Evolutionary conservation across 805 yeast genomes (phyloP).

Genomic region (Wickerhamomyces bisporus): DNA sequence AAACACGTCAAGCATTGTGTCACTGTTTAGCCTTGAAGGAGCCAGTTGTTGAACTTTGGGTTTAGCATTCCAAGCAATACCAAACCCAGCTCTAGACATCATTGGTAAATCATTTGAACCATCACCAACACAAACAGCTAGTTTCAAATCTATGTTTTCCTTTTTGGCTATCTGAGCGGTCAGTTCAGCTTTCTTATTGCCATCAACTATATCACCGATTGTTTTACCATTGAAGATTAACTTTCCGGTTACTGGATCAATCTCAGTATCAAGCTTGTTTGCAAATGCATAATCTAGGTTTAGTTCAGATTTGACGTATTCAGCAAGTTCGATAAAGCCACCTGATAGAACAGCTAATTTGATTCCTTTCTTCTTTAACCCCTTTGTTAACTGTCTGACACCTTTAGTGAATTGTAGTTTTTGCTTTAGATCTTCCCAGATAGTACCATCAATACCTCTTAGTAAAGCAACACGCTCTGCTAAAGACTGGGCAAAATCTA

Average conservation of each 20-base stretch:
- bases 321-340: slow-evolving; percentile 88
- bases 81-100: slow-evolving; percentile 91
- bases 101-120: slow-evolving; percentile 94
- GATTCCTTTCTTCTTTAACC: slow-evolving; percentile 55
- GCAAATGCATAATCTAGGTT: slow-evolving; percentile 88
- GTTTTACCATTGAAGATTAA: slow-evolving; percentile 68
- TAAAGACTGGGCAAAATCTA: slow-evolving; percentile 83
- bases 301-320: slow-evolving; percentile 59
- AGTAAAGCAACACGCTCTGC: slow-evolving; percentile 70
- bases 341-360: slow-evolving; percentile 88
- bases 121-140: slow-evolving; percentile 86
- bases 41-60: slow-evolving; percentile 85
- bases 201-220: slow-evolving; percentile 80
- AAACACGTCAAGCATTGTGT: slow-evolving; percentile 66
- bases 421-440: slow-evolving; percentile 75
- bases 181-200: slow-evolving; percentile 72
- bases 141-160: slow-evolving; percentile 44
- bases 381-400: slow-evolving; percentile 63
- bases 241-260: slow-evolving; percentile 35
- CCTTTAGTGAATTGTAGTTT: slow-evolving; percentile 81
- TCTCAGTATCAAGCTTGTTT: slow-evolving; percentile 51
- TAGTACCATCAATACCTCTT: slow-evolving; percentile 70
- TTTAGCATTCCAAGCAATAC: slow-evolving; percentile 97
- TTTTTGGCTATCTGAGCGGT: slow-evolving; percentile 54
- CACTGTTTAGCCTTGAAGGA: slow-evolving; percentile 73